These are phyloP conservation scores for Tuber indicum DNA, from an alignment of 495 filamentous ascomycete genomes.

Conservation along the genomic window DNA sequence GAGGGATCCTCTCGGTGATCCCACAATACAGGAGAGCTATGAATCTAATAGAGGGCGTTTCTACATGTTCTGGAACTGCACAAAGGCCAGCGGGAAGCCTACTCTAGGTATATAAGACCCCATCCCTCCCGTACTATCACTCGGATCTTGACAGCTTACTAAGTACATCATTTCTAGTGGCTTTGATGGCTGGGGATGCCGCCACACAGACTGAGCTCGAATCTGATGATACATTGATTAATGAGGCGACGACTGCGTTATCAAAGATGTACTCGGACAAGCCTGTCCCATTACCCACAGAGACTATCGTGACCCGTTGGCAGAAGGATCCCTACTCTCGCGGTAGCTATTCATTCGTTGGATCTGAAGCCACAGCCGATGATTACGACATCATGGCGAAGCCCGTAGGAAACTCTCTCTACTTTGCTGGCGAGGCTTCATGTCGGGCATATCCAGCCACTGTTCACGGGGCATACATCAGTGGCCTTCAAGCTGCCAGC, in stretches of 20 bases:
- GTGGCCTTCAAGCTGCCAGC: constrained; percentile 78
- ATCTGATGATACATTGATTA: constrained; percentile 63
- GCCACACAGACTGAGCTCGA: constrained; percentile 75
- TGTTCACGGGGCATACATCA: constrained; percentile 93
- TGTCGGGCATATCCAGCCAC: constrained; percentile 93
- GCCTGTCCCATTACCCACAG: constrained; percentile 65
- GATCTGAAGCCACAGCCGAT: constrained; percentile 66
- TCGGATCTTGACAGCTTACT: constrained; percentile 5
- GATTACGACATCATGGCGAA: constrained; percentile 94
- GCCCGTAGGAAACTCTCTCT: constrained; percentile 67
- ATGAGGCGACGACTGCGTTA: constrained; percentile 71
- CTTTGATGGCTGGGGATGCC: constrained; percentile 94
- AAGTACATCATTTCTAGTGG: constrained; percentile 49
- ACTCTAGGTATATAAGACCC: constrained; percentile 48
- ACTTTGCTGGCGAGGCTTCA: constrained; percentile 95
- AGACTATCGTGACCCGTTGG: constrained; percentile 94
- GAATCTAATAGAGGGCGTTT: constrained; percentile 66
- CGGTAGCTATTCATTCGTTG: constrained; percentile 91
- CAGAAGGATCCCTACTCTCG: constrained; percentile 77
- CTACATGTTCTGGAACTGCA: constrained; percentile 96
- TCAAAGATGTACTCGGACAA: constrained; percentile 57
- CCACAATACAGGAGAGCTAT: constrained; percentile 58
- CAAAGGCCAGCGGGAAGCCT: constrained; percentile 79
- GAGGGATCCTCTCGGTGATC: constrained; percentile 57
- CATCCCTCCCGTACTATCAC: neutral